Percentiles rank a stretch among this genome's conserved stretches.
Conservation (phyloP, 768 basidiomycete species). For the Suillus subalutaceus region DNA sequence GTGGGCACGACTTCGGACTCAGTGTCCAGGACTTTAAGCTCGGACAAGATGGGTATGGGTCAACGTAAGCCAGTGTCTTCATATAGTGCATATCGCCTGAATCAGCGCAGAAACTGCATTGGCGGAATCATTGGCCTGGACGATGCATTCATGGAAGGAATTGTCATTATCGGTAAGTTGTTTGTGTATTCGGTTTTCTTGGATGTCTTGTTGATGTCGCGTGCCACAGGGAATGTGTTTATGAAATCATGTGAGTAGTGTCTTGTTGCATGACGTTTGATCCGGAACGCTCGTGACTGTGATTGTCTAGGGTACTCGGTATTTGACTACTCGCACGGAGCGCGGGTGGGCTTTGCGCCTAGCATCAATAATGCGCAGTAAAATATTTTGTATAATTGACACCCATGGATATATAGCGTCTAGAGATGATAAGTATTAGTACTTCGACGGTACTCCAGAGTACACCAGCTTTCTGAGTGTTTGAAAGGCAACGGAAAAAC, state of each 20-base stretch:
- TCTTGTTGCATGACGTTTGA: constrained; percentile 6
- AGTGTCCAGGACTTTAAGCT: constrained; percentile 56
- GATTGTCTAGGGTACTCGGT: constrained; percentile 55
- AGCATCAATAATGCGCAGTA: constrained; percentile 48
- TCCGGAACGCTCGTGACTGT: not conserved
- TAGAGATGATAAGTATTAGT: not conserved
- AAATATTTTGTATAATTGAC: not conserved
- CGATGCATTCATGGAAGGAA: constrained; percentile 47
- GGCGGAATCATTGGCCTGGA: constrained; percentile 55
- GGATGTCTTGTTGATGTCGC: constrained; percentile 23
- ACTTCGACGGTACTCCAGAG: not conserved
- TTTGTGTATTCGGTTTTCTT: constrained; percentile 4
- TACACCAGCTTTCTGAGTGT: not conserved
- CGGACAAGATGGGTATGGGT: constrained; percentile 40
- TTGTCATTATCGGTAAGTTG: constrained; percentile 59
- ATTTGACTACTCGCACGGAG: constrained; percentile 59
- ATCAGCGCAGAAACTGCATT: constrained; percentile 51
- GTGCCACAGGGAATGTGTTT: constrained; percentile 53
- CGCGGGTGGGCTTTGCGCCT: constrained; percentile 58
- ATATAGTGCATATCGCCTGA: not conserved
- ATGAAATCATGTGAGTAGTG: constrained; percentile 64
- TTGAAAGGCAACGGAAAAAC: not conserved
- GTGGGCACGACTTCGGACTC: constrained; percentile 43
- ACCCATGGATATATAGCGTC: not conserved
- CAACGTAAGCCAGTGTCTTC: constrained; percentile 29